Evolutionary conservation across 371 early-diverging fungal species (phyloP), one percentile per base, ranked within the genome.

Genomic region (Actinomortierella ambigua): DNA sequence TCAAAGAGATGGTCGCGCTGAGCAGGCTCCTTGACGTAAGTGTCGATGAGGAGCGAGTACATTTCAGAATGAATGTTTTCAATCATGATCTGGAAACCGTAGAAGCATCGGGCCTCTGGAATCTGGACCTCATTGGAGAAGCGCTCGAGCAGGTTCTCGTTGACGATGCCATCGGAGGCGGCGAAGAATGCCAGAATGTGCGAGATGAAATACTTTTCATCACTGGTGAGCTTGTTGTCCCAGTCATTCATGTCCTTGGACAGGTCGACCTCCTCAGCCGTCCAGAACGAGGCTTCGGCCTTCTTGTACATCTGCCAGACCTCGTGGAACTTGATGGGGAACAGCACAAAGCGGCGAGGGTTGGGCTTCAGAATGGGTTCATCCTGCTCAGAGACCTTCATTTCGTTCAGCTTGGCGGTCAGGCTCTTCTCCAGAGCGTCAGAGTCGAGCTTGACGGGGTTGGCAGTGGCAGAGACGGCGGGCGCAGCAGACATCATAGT

Each of bases 31-130:
- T 91, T 92, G 78, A 99, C 95, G 79, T 99, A 99, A 26, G 99
- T 96, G 73, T 99, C 99, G 61, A 99, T 98, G 34, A 99, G 83
- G 17, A 99, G 85, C 59, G 93, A 93, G 87, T 99, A 99, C 87
- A 98, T 99, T 82, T 99, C 99, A 28, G 95, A 88, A 83, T 99
- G 99, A 63, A 99, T 95, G 84, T 99, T 99, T 81, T 99, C 99
- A 68, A 99, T 99, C 95, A 98, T 98, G 77, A 99, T 97, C 83
- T 99, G 99, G 88, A 99, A 99, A 23, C 98, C 99, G 79, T 99
- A 99, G 80, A 99, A 99, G 80, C 94, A 96, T 57, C 97, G 86
- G 22, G 99, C 99, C 81, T 99, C 99, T 53, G 98, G 93, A 61
- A 99, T 92, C 80, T 98, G 97, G 22, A 99, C 98, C 77, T 99